Percentiles rank a stretch among this genome's conserved stretches.
Conservation (phyloP, 108 stramenopile genomes). For the Nannochloropsis salina region DNA sequence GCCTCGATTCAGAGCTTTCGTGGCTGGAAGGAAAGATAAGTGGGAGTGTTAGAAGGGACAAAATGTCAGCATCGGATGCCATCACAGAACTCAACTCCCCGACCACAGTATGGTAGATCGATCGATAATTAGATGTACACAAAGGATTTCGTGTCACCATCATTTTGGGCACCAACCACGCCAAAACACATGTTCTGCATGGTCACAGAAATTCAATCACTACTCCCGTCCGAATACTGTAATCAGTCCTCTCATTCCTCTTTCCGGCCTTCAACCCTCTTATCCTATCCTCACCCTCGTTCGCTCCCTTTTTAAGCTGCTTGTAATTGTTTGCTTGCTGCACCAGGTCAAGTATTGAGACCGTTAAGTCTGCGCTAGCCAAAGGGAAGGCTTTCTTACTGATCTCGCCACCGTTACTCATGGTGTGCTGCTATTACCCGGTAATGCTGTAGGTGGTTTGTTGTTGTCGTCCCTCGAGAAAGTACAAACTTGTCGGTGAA, state of each 20-base stretch:
- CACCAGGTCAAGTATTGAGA: constrained; percentile 91
- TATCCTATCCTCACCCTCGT: constrained; percentile 61
- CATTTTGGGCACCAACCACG: not conserved
- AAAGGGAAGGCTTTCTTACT: constrained; percentile 84
- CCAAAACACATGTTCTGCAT: not conserved
- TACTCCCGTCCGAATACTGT: too few relatives aligned
- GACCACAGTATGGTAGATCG: not conserved
- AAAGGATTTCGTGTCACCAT: not conserved
- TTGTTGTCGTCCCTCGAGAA: too few relatives aligned
- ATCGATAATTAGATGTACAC: not conserved
- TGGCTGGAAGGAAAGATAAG: constrained; percentile 57
- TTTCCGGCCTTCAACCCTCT: not conserved
- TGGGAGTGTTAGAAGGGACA: not conserved
- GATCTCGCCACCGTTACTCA: not conserved
- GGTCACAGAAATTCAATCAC: too few relatives aligned
- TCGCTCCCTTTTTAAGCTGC: constrained; percentile 99
- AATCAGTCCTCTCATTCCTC: too few relatives aligned
- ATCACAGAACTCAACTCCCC: not conserved
- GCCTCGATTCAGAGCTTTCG: constrained; percentile 98
- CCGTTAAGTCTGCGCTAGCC: constrained; percentile 95
- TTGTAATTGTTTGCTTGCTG: constrained; percentile 92
- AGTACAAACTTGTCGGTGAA: too few relatives aligned
- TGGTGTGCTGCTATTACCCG: not conserved
- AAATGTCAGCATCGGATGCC: not conserved
- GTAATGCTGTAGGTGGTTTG: not conserved